phyloP scores from a whole-genome alignment of 192 early-diverging fungal species.

The Coemansia sp. region DNA sequence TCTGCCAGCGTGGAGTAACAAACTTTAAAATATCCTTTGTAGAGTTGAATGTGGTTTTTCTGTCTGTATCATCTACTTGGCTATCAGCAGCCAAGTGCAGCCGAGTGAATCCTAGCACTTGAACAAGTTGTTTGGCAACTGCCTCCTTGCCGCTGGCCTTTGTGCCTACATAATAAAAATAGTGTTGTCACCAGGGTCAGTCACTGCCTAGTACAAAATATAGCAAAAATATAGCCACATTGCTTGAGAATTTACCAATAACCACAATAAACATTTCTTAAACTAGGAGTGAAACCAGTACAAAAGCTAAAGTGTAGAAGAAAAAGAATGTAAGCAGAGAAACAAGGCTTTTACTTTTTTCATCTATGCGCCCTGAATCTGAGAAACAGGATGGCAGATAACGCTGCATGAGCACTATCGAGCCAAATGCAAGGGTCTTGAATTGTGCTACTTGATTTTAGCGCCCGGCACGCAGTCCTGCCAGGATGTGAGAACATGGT shows the following conservation, averaged over 20 bases:
- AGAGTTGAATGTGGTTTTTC: conserved; percentile 52
- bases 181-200: no score
- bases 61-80: not conserved
- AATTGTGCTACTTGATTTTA: conserved; percentile 26
- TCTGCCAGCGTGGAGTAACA: conserved; percentile 76
- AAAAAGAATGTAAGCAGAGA: no score
- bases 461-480: conserved; percentile 52
- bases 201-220: no score
- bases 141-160: conserved; percentile 52
- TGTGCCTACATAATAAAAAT: conserved; percentile 25
- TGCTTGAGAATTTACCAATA: conserved; percentile 39
- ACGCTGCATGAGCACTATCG: not conserved
- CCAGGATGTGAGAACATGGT: conserved; percentile 66
- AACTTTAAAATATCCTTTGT: conserved; percentile 62
- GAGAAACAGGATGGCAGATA: not conserved
- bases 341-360: no score
- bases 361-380: no score
- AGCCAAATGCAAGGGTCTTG: not conserved
- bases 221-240: no score
- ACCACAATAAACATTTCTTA: conserved; percentile 45
- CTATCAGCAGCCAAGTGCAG: conserved; percentile 10
- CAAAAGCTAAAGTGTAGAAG: no score
- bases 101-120: conserved; percentile 18
- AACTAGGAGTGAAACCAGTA: not conserved
- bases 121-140: conserved; percentile 31